Base-by-base conservation (phyloP, 225 moss, liverwort and hornwort genomes). In the Takakia lepidozioides region DNA sequence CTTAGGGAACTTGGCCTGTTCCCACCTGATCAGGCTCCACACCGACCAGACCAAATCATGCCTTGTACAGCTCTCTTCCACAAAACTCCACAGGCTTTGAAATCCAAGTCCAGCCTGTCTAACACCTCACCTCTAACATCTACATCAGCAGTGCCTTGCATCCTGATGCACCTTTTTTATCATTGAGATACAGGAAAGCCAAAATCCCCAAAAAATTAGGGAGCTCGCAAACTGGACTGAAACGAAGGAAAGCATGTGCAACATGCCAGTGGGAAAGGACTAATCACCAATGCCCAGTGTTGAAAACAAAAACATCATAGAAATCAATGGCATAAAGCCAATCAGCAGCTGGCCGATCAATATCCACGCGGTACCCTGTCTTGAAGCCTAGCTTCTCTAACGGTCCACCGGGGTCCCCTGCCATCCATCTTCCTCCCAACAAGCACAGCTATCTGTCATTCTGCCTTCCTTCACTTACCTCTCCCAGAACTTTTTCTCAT, bases 231-330 rank as follows among this genome's bases (percentile, higher is more conserved):
- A n/a, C n/a, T n/a, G n/a, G n/a, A n/a, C n/a, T n/a, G n/a, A n/a
- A n/a, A n/a, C n/a, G n/a, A n/a, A n/a, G n/a, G n/a, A n/a, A n/a
- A n/a, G n/a, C n/a, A n/a, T n/a, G n/a, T n/a, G n/a, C n/a, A n/a
- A n/a, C n/a, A n/a, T n/a, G n/a, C n/a, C n/a, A n/a, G n/a, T n/a
- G n/a, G n/a, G n/a, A n/a, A n/a, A n/a, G n/a, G n/a, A n/a, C 8
- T 9, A 15, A 32, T 44, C 38, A 78, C 69, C 78, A 69, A 49
- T 73, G 73, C 6, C 78, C 73, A 8, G 73, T 78, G 44, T 73
- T 78, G 46, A 70, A 66, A 11, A 78, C 64, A 55, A 68, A 48
- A 24, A 59, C 62, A 55, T 78, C 73, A 51, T 73, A 78, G 36
- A 73, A 66, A 14, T 69, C 48, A 13, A 58, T 62, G 16, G 55